Percentiles rank a stretch among this genome's conserved stretches.
These are phyloP conservation scores for Zygnema circumcarinatum DNA, from an alignment of 139 green algal genomes.

Conservation along the genomic window DNA sequence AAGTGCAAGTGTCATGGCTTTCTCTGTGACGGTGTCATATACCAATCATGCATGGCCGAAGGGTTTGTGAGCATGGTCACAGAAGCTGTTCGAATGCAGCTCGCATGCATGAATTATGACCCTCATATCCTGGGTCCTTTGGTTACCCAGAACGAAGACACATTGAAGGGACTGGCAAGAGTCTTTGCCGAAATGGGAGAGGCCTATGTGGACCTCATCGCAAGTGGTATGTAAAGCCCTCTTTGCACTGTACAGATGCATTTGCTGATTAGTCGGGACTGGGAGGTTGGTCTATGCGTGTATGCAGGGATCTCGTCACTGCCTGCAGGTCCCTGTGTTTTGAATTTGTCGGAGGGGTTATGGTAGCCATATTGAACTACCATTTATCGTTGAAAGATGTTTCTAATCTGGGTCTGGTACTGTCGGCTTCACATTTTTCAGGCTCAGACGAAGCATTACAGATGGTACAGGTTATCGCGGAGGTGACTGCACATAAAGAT, in stretches of 20 bases:
- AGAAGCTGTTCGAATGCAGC: too few species aligned
- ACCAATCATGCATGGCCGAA: too few species aligned
- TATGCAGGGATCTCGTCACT: background rate
- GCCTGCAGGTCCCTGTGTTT: background rate
- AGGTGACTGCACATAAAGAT: conserved; percentile 84
- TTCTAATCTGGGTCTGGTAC: too few species aligned
- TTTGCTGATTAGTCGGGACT: background rate
- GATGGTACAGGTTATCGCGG: conserved; percentile 85
- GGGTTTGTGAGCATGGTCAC: too few species aligned
- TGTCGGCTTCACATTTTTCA: too few species aligned
- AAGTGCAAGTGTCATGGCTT: too few species aligned
- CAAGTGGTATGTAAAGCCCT: conserved; percentile 38
- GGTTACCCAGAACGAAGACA: conserved; percentile 79
- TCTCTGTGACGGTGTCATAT: too few species aligned
- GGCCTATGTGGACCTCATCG: conserved; percentile 76
- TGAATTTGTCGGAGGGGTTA: too few species aligned
- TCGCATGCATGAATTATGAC: too few species aligned
- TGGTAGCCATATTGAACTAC: too few species aligned
- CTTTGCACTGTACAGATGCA: background rate
- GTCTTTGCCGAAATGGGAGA: conserved; percentile 93
- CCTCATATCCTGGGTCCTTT: too few species aligned
- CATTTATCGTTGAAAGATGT: too few species aligned
- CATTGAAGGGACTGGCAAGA: conserved; percentile 86
- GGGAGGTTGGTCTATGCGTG: background rate
- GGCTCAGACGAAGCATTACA: conserved; percentile 51